Conservation (phyloP, 352 stramenopile species). For the Globisporangium nagaii region DNA sequence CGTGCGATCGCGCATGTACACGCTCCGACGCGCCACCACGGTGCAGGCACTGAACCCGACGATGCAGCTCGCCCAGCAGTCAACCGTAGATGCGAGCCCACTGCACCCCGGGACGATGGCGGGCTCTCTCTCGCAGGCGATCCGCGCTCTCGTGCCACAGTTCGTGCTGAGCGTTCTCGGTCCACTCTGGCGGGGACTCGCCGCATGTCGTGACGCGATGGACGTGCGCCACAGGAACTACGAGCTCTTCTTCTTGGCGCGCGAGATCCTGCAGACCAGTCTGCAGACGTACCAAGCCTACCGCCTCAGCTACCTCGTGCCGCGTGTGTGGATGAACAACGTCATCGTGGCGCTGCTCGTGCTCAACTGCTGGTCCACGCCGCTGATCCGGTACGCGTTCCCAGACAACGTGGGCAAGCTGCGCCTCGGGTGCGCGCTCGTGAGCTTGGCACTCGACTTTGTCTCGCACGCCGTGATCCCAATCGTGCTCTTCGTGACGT, state of each 20-base stretch:
- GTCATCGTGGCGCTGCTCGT: slow-evolving; percentile 29
- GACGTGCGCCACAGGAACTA: slow-evolving; percentile 18
- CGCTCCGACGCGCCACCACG: not conserved
- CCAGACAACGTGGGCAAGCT: not conserved
- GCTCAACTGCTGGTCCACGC: slow-evolving; percentile 27
- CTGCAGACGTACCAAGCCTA: slow-evolving; percentile 25
- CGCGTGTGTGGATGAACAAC: slow-evolving; percentile 25
- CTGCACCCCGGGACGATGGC: too few relatives aligned
- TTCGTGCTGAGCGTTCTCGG: too few relatives aligned
- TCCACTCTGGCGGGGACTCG: not conserved
- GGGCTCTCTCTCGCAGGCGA: too few relatives aligned
- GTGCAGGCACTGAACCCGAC: too few relatives aligned
- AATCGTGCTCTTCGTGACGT: not conserved
- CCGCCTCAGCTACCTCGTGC: slow-evolving; percentile 23
- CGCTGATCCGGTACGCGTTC: not conserved
- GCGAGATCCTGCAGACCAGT: slow-evolving; percentile 17
- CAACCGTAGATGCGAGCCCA: too few relatives aligned
- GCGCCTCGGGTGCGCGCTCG: not conserved
- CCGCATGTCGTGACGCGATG: not conserved
- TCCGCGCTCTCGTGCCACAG: too few relatives aligned
- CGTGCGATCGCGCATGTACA: not conserved
- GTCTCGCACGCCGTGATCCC: not conserved
- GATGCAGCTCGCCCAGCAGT: too few relatives aligned
- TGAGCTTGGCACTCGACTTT: not conserved
- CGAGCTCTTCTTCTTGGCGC: slow-evolving; percentile 18